These are phyloP conservation scores for Aurantiochytrium sp. DNA, from an alignment of 108 stramenopile genomes.

Conservation along the genomic window DNA sequence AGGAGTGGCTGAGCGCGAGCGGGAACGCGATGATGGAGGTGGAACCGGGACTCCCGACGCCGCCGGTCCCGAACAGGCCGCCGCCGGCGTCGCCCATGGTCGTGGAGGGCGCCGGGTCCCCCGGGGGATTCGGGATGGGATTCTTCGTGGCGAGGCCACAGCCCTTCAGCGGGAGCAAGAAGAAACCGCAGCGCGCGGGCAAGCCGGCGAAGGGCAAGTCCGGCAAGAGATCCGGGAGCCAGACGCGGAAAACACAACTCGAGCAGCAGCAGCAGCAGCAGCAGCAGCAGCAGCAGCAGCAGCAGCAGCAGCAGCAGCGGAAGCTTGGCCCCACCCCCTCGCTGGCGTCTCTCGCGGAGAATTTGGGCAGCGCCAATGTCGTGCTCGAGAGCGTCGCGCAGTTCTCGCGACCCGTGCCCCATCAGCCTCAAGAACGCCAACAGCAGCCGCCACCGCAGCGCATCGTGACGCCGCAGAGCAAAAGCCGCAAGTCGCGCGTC, in stretches of 20 bases:
- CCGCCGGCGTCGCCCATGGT: not conserved
- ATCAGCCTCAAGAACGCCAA: not conserved
- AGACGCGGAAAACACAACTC: not conserved
- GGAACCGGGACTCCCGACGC: not conserved
- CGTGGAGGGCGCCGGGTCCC: not conserved
- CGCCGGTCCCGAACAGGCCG: not conserved
- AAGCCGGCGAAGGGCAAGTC: no score
- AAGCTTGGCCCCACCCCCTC: not conserved
- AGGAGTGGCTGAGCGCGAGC: no score
- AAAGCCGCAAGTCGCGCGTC: no score
- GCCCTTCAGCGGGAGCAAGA: no score
- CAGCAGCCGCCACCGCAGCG: not conserved
- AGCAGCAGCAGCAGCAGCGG: not conserved
- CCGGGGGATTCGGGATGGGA: not conserved
- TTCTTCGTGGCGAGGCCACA: not conserved
- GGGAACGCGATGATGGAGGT: no score
- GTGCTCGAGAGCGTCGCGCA: not conserved
- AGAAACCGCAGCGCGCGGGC: no score
- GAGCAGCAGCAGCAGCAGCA: not conserved
- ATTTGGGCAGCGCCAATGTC: no score
- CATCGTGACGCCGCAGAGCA: no score
- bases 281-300: not conserved
- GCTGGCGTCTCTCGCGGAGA: not conserved
- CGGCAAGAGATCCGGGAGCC: not conserved
- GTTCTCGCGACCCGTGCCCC: not conserved